Evolutionary conservation across 2,329 filamentous ascomycete genomes (phyloP).

Genomic region (Colletotrichum gloeosporioides): DNA sequence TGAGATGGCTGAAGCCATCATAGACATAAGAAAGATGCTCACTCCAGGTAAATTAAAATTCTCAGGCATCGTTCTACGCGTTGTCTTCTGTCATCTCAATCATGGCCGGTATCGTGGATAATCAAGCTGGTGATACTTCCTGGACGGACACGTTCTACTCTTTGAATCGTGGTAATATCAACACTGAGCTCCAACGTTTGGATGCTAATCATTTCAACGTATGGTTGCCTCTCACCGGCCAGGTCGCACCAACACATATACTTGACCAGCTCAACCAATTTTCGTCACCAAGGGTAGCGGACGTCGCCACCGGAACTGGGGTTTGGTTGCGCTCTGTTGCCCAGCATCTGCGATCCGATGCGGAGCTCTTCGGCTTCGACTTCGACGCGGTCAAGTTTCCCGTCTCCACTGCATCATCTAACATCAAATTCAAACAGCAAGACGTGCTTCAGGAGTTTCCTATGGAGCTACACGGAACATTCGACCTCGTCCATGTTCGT

Average conservation of each 20-base stretch:
- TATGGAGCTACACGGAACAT: background rate
- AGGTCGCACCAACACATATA: background rate
- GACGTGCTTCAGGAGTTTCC: background rate
- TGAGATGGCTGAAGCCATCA: background rate
- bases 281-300: background rate
- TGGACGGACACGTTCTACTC: background rate
- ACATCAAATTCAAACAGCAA: background rate
- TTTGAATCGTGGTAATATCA: background rate
- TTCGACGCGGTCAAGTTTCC: background rate
- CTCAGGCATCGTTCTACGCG: fast-evolving
- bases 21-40: background rate
- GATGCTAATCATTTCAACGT: background rate
- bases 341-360: background rate
- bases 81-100: background rate
- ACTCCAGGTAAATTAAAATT: background rate
- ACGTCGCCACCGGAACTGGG: background rate
- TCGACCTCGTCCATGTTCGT: background rate
- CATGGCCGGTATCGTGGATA: background rate
- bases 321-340: background rate
- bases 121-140: background rate
- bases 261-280: background rate
- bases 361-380: background rate
- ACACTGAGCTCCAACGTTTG: background rate
- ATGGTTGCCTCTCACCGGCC: background rate
- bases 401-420: background rate